Evolutionary conservation across 495 filamentous ascomycete species (phyloP), one percentile per base, ranked within the genome.

Genomic region (Aspergillus saccharolyticus): DNA sequence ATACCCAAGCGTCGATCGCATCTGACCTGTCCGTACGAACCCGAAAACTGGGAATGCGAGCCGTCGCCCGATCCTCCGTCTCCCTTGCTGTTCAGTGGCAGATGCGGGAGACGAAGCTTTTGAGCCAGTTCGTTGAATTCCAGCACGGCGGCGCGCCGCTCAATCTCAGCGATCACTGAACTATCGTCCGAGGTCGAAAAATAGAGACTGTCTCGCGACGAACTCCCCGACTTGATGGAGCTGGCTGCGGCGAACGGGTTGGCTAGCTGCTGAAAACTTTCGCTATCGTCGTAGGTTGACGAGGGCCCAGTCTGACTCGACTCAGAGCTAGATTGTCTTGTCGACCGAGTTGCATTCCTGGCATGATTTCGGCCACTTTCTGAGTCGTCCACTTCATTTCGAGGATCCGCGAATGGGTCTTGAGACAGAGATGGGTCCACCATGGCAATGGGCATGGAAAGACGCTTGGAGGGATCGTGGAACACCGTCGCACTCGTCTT

Each of bases 401-500:
- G 4, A 12, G 33, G 33, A 48, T 59, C 59, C 21, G 63, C 56
- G 33, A 69, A 63, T 16, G 60, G 60, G 43, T 60, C 58, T 18
- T 55, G 52, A 44, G 45, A 43, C n/a, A n/a, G 42, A 18, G 18
- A 2, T 1, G 46, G 47, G 30, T 62, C 49, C 2, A 47, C 58
- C 5, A 64, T 43, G 17, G 53, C 22, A 30, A 70, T 63, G 9
- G 66, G 65, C 44, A 57, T 63, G 12, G 58, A 61, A 7, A 61
- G 52, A 16, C 55, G 63, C 33, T 60, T 68, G 16, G 69, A 69
- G 8, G 69, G 65, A 52, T 62, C 63, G 33, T 58, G 71, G 52
- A 52, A 64, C 9, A 76, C 66, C n/a, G 73, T 76, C 16, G 42
- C 52, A 8, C 45, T 65, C 1, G 67, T 74, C 5, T 56, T 48